These are phyloP conservation scores for Phoma sp. DNA, from an alignment of 2,329 filamentous ascomycete genomes.

Conservation along the genomic window DNA sequence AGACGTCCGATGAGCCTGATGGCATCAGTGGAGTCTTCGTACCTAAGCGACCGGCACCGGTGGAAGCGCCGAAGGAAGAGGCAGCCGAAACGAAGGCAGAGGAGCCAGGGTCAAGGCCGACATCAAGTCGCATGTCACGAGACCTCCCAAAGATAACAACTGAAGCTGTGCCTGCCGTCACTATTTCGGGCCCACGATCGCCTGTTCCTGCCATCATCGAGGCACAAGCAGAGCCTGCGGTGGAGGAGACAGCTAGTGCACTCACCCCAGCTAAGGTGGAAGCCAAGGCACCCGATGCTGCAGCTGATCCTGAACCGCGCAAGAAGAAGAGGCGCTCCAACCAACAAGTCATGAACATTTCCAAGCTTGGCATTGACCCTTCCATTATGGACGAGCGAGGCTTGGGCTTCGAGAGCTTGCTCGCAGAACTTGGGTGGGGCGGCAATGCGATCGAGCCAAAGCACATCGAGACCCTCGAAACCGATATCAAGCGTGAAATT, in stretches of 20 bases:
- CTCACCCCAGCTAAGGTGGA: conserved; percentile 43
- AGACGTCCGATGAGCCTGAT: conserved; percentile 74
- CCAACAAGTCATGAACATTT: conserved; percentile 80
- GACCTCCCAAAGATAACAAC: conserved; percentile 41
- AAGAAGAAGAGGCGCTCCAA: conserved; percentile 71
- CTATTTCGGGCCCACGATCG: conserved; percentile 43
- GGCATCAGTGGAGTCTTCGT: conserved; percentile 90
- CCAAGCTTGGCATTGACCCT: conserved; percentile 78
- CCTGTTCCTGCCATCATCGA: conserved; percentile 25
- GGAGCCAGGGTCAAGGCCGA: conserved; percentile 24
- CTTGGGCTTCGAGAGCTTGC: conserved; percentile 79
- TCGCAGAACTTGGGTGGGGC: conserved; percentile 90
- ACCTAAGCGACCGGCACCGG: conserved; percentile 58
- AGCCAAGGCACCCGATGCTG: conserved; percentile 11
- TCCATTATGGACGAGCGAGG: conserved; percentile 77
- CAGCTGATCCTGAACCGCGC: conserved; percentile 55
- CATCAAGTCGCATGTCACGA: conserved; percentile 38
- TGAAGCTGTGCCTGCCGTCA: conserved; percentile 44
- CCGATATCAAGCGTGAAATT: conserved; percentile 84
- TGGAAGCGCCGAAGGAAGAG: conserved; percentile 33
- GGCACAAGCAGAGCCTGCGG: conserved; percentile 19
- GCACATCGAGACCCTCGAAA: conserved; percentile 80
- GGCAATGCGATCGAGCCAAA: conserved; percentile 77
- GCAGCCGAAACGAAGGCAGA: conserved; percentile 38
- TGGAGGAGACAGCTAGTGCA: conserved; percentile 45